Evolutionary conservation across 768 basidiomycete genomes (phyloP), one percentile per base, ranked within the genome.

Genomic region (Macrolepiota dolichaula): DNA sequence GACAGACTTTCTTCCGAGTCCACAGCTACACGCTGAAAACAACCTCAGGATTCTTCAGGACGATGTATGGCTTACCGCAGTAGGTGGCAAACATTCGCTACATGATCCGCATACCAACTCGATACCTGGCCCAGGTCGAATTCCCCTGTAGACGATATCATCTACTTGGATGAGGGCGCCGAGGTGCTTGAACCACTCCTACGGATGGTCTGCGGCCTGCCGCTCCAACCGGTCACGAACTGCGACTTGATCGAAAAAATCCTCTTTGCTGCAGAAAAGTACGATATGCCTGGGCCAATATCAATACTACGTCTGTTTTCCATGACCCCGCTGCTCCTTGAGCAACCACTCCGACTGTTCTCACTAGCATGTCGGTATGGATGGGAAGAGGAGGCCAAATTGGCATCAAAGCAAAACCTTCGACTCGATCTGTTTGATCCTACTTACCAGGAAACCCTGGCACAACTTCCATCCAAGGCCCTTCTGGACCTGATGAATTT

Each of bases 221-320:
- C 84, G 0, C 76, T 88, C 15, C 73, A 79, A 13, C 69, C 72
- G 3, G 71, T 85, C 25, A 73, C 75, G 36, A 78, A 81, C 0
- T 84, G 81, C 67, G 85, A 86, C 64, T 62, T 71, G 35, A 71
- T 88, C 55, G 86, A 89, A 57, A 70, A 77, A 3, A 66, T 89
- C n/a, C 72, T 88, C 12, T 84, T 79, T 57, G 84, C 85, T 0
- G 82, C 86, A 0, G 86, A 89, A 67, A 87, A 87, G 66, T 89
- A 88, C 68, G 87, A 88, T 37, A 88, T 87, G 83, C 80, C 82
- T 0, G 87, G 87, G 0, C 85, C 86, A 1, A 74, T 77, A 61
- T 85, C 84, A 5, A 80, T 87, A 64, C 71, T 87, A 53, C 84
- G 85, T 40, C 79, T 84, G 36, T 77, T 84, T n/a, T 74, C 84